Base-by-base conservation (phyloP, 495 filamentous ascomycete genomes). In the Pyrenula aspistea region DNA sequence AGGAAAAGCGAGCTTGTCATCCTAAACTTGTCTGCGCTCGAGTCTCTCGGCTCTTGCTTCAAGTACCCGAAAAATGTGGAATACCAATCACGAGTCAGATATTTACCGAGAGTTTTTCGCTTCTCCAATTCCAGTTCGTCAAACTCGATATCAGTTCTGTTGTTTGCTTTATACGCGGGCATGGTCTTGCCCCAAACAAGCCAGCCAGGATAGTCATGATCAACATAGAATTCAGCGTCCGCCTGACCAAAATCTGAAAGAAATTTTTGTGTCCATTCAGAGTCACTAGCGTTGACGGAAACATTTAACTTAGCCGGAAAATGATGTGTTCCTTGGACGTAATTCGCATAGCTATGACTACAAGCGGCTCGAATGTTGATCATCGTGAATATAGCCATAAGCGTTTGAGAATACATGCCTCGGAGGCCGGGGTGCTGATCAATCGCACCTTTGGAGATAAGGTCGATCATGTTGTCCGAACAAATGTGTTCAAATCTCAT, bases 21-120 rank as follows among this genome's bases (percentile, higher is more conserved):
- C 59, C 91, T 79, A 72, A 97, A 97, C 50, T 93, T 83, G 65
- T 99, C 93, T 0, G 87, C 77, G 1, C 74, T 71, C 10, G 83
- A 71, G 68, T 99, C 93, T 22, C 92, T 82, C 15, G 93, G 93
- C 69, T 99, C 93, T 68, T 99, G 93, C 71, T 96, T 99, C 71
- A 97, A 76, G 66, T 89, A 96, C 42, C 78, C 85, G 63, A 97
- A 99, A 70, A 86, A 93, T 52, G 83, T 84, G 55, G 81, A 79
- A 60, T 95, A 87, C 94, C 93, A 97, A 56, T 88, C 76, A 50
- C 83, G 82, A 56, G 87, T 86, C 54, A 99, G 76, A 47, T 89
- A 66, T 53, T 77, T 78, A 49, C 89, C 94, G 62, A 99, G 93
- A 62, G 88, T 85, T 36, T 79, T 77, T n/a, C 91, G 84, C 21